Evolutionary conservation across 129 eudicot species (phyloP), one percentile per base, ranked within the genome.

Genomic region (Tagetes patula): DNA sequence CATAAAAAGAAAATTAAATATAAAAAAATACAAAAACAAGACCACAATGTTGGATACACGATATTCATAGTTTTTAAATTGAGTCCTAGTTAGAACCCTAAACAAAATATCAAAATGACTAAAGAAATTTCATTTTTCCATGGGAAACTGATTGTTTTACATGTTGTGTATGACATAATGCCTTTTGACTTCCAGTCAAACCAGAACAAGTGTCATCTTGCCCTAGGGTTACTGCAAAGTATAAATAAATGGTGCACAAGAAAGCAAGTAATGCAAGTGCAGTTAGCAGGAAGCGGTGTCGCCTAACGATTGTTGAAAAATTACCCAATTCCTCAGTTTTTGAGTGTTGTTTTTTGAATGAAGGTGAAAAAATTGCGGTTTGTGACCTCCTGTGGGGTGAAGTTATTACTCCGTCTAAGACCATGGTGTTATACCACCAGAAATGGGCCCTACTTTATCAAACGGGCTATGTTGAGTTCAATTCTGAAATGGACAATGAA

Each of bases 331-430:
- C 89, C 52, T 77, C 85, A 50, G 74, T 66, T 50, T 67, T 75
- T 33, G 81, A 2, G 52, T 73, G 59, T 48, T 60, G 82, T 79
- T 79, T 87, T 75, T 46, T 79, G 55, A 55, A 72, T 31, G 82
- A 52, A n/a, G 82, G 49, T 58, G 87, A 79, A 54, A 72, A 45
- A 60, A 80, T 74, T 13, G 75, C 74, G 36, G 70, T 80, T 62
- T 83, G 88, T 54, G 89, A 32, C 78, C 86, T 82, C 78, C 84
- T 31, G 53, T 82, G 88, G 56, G 91, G 91, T 61, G 91, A 87
- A 10, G 55, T 55, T 72, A 82, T 66, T 47, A 70, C 75, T 39
- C 76, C 79, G 10, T 86, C 88, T 61, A 84, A 80, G 58, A 73
- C 86, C 91, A 84, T 86, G 12, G 73, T 14, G 69, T 82, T 5